Evolutionary conservation across 257 asterid species (phyloP), one percentile per base, ranked within the genome.

Genomic region (Ilex asprella): DNA sequence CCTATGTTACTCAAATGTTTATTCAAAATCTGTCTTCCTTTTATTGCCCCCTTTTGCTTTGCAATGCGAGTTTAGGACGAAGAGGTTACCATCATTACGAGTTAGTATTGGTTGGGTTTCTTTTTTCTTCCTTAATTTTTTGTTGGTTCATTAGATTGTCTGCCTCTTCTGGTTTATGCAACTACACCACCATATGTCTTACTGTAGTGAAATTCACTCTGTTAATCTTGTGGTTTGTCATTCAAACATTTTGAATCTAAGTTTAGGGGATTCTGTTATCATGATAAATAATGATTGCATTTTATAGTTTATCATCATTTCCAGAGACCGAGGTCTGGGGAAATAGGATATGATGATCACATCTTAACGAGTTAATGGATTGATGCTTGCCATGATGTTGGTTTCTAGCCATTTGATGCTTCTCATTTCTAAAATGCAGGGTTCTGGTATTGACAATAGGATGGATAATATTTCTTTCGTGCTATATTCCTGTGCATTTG

Each of bases 401-500:
- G 54, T 67, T 60, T 55, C n/a, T 29, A 32, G 39, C 27, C 31
- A 16, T 50, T 31, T 82, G 74, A 73, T 65, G 67, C 63, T 61
- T 64, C 65, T 73, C 61, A n/a, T 11, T 71, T 21, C 27, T 67
- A 59, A 58, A 58, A 69, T 78, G 74, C 94, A 93, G 99, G 91
- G 94, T 83, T 50, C 72, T 87, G 2, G 97, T 89, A 66, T 76
- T 93, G 83, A 78, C 87, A n/a, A 15, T 84, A 67, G 99, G 99
- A 66, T 89, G 97, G 99, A 82, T 89, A 73, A 60, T 93, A 68
- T 93, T 93, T 72, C 95, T 93, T 67, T 84, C 94, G 31, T 85
- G 90, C 88, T 93, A 89, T 76, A 81, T 89, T 73, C 99, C 99
- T 30, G 97, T 93, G 65, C 99, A 93, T 77, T 69, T 82, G 68